Evolutionary conservation across 2,329 filamentous ascomycete genomes (phyloP).

Genomic region (Scorias spongiosa): DNA sequence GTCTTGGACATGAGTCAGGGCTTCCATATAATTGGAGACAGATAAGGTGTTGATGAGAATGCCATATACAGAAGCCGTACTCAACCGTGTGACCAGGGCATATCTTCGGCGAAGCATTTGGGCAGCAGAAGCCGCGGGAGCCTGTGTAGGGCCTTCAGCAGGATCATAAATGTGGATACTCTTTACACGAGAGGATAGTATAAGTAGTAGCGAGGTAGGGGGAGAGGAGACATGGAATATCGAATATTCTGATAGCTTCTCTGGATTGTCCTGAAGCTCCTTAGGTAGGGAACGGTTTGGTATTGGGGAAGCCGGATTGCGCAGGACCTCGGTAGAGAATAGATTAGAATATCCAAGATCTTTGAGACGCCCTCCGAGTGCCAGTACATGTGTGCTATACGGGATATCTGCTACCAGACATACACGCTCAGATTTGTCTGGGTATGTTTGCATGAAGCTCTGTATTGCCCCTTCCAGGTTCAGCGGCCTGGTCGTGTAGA

Average conservation of each 20-base stretch:
- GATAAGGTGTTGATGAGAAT: slow-evolving; percentile 93
- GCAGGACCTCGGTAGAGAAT: slow-evolving; percentile 55
- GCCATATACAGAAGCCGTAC: slow-evolving; percentile 71
- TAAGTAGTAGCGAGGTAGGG: slow-evolving; percentile 68
- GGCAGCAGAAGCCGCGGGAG: slow-evolving; percentile 33
- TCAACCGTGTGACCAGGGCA: slow-evolving; percentile 65
- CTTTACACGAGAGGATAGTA: slow-evolving; percentile 66
- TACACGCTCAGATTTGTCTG: slow-evolving; percentile 46
- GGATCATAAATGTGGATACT: slow-evolving; percentile 61
- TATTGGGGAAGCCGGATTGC: slow-evolving; percentile 63
- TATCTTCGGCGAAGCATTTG: slow-evolving; percentile 67
- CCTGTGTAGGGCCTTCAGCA: slow-evolving; percentile 25
- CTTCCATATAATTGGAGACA: slow-evolving; percentile 75
- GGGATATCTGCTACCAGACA: slow-evolving; percentile 82
- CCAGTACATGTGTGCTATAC: slow-evolving; percentile 58
- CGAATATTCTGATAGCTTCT: slow-evolving; percentile 48
- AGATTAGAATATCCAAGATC: slow-evolving; percentile 54
- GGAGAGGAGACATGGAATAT: slow-evolving; percentile 78
- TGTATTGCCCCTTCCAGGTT: slow-evolving; percentile 42
- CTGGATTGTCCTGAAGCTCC: slow-evolving; percentile 28
- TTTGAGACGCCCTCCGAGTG: slow-evolving; percentile 40
- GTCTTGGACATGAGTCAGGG: slow-evolving; percentile 56
- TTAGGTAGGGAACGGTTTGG: slow-evolving; percentile 64
- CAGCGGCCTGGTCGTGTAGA: slow-evolving; percentile 66
- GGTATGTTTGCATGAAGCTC: slow-evolving; percentile 55